Percentiles rank a stretch among this genome's conserved stretches.
Conservation (phyloP, 768 basidiomycete genomes). For the Rhizopogon rudus region DNA sequence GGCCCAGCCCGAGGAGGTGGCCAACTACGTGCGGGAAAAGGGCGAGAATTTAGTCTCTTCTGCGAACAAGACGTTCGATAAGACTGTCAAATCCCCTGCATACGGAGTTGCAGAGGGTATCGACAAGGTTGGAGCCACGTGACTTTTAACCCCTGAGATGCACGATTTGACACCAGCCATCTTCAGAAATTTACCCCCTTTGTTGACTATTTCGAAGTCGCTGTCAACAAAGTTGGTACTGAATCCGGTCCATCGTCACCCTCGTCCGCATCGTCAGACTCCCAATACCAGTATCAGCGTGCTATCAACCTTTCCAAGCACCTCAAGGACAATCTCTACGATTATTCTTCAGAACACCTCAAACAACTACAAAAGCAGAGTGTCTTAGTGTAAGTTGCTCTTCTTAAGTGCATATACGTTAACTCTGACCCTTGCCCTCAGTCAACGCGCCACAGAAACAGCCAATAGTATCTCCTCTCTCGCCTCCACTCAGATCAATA, state of each 20-base stretch:
- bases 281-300: constrained; percentile 77
- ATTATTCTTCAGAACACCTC: constrained; percentile 66
- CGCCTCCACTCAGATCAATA: constrained; percentile 50
- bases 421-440: constrained; percentile 18
- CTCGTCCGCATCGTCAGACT: constrained; percentile 43
- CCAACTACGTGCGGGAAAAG: constrained; percentile 50
- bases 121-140: constrained; percentile 55
- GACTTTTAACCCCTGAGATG: constrained; percentile 9
- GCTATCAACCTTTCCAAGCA: constrained; percentile 60
- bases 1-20: constrained; percentile 67
- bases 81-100: constrained; percentile 60
- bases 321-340: constrained; percentile 56
- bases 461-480: constrained; percentile 58
- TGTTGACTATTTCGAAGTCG: constrained; percentile 63
- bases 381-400: constrained; percentile 49
- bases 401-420: constrained; percentile 3
- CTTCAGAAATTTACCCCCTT: constrained; percentile 65
- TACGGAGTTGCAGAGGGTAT: constrained; percentile 59
- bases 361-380: constrained; percentile 66
- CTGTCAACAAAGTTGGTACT: constrained; percentile 42
- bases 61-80: constrained; percentile 62
- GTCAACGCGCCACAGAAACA: constrained; percentile 66
- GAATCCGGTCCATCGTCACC: constrained; percentile 44
- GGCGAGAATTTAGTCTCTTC: constrained; percentile 48
- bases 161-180: not conserved